Evolutionary conservation across 2,329 filamentous ascomycete genomes (phyloP).

Genomic region (Fusarium subglutinans): DNA sequence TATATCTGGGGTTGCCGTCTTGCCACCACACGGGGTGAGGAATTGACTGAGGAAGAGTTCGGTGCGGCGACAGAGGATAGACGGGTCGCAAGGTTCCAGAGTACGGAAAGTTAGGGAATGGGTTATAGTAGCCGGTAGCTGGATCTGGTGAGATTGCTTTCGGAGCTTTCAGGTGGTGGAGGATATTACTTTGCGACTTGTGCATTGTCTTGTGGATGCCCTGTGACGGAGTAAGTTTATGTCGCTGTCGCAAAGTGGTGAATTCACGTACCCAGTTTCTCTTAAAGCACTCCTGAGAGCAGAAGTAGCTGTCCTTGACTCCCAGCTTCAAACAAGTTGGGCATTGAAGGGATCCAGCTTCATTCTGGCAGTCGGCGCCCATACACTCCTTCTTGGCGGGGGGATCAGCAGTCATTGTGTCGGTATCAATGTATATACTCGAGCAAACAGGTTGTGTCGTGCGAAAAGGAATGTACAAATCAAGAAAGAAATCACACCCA

Average conservation of each 20-base stretch:
- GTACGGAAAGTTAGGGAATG: constrained; percentile 87
- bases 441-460: neutral
- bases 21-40: constrained; percentile 86
- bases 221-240: constrained; percentile 55
- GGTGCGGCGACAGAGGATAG: constrained; percentile 80
- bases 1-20: constrained; percentile 77
- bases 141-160: constrained; percentile 89
- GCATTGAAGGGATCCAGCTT: constrained; percentile 87
- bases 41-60: constrained; percentile 82
- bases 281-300: constrained; percentile 99
- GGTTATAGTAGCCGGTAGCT: constrained; percentile 91
- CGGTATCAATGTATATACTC: neutral
- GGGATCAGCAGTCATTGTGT: constrained; percentile 59
- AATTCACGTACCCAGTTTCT: constrained; percentile 84
- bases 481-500: neutral
- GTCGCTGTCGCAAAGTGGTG: constrained; percentile 21
- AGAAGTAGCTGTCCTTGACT: constrained; percentile 92
- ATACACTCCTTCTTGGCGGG: constrained; percentile 75
- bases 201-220: constrained; percentile 75
- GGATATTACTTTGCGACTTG: constrained; percentile 80
- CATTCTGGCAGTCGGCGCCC: constrained; percentile 85
- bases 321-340: constrained; percentile 93
- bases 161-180: constrained; percentile 78
- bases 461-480: neutral
- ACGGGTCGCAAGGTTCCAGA: constrained; percentile 85